These are phyloP conservation scores for Leishmania braziliensis DNA, from an alignment of 208 protist genomes.

Conservation along the genomic window DNA sequence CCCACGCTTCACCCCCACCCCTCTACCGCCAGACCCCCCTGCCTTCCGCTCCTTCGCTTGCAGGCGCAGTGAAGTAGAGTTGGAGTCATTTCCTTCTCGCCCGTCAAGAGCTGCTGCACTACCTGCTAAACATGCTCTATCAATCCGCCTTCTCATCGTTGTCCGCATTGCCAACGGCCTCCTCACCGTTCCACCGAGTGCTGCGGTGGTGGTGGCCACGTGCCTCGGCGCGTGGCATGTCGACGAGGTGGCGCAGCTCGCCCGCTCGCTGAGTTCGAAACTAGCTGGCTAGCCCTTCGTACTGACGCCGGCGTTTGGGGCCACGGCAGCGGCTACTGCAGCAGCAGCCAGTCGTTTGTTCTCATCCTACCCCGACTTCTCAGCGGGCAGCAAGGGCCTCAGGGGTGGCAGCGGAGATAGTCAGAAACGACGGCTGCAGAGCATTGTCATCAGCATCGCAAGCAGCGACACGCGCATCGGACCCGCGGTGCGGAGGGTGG, in stretches of 20 bases:
- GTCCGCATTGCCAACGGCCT: not conserved
- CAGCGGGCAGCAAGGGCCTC: not conserved
- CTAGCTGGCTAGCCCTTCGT: slow-evolving; percentile 30
- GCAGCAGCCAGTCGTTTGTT: not conserved
- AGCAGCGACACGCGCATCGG: not conserved
- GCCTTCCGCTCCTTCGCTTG: not conserved
- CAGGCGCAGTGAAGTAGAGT: not conserved
- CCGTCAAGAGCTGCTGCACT: not conserved
- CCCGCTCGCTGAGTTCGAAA: slow-evolving; percentile 29
- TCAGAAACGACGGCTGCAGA: not conserved
- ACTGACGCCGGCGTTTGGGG: slow-evolving; percentile 5
- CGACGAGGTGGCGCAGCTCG: slow-evolving; percentile 25
- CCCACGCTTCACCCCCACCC: not conserved
- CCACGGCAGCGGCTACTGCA: not conserved
- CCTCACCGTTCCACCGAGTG: not conserved
- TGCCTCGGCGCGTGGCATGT: not conserved
- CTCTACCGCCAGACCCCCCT: not conserved
- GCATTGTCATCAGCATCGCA: not conserved
- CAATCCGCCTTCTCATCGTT: not conserved
- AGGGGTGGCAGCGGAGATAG: not conserved
- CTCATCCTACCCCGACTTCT: slow-evolving; percentile 4
- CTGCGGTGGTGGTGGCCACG: not conserved
- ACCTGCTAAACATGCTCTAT: not conserved
- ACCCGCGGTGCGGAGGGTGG: not conserved
- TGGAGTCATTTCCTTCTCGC: not conserved